Evolutionary conservation across 345 rosid genomes (phyloP), one percentile per base, ranked within the genome.

Genomic region (Heritiera fomes): DNA sequence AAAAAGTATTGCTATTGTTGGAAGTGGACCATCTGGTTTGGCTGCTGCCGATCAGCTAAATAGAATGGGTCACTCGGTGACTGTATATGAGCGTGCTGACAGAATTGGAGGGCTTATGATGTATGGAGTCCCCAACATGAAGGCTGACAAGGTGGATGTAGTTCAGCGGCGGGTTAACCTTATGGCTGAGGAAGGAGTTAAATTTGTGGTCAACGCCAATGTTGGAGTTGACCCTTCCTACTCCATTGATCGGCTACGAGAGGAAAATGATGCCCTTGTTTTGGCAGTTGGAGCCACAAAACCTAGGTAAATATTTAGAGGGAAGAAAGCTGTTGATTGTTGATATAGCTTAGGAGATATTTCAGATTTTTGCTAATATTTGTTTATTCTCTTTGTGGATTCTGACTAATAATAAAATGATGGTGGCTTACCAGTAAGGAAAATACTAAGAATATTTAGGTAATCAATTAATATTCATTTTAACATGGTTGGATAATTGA

Each of bases 41-140:
- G 98, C 99, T 85, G 94, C 99, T 17, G 99, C 99, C 4, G 99
- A 97, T 87, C 99, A 97, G 82, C 88, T 97, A 28, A 97, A 97
- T 78, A 91, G 87, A 84, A 91, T 91, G 94, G 99, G 99, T 50
- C 99, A 97, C 87, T 84, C 68, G 14, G 99, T 97, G 46, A 93
- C 98, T 2, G 96, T 97, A 40, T 97, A 91, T 77, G 99, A 97
- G 83, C 98, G 99, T 40, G 84, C 98, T 23, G 99, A 97, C 79
- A 87, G 98, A 79, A 90, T 97, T 78, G 99, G 99, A 68, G 99
- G 99, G 72, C 97, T 97, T 47, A 97, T 97, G 99, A 94, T 97
- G 99, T 97, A 97, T 81, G 99, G 99, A 62, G 99, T 97, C 71
- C 99, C 99, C 40, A 97, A 97, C 91, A 97, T 97, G 99, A 97